Evolutionary conservation across 352 stramenopile genomes (phyloP).

Genomic region (Achlya hypogyna): DNA sequence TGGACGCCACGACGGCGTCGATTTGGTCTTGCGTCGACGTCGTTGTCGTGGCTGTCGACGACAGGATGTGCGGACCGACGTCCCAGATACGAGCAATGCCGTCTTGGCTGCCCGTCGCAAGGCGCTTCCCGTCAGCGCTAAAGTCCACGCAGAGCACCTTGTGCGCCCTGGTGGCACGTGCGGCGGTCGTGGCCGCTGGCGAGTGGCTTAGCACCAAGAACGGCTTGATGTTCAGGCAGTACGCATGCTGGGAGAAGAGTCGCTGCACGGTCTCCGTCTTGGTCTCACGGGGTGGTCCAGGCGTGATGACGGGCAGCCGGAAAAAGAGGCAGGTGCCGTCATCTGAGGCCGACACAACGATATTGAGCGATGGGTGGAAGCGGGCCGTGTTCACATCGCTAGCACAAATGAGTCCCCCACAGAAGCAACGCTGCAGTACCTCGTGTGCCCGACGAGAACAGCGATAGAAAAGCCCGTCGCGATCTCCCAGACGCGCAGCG

Average conservation of each 20-base stretch:
- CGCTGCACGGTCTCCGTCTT: slow-evolving; percentile 74
- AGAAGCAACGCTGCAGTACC: slow-evolving; percentile 40
- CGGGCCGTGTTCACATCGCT: slow-evolving; percentile 76
- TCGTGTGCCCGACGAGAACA: slow-evolving; percentile 79
- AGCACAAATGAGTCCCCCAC: background rate
- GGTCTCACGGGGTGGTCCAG: slow-evolving; percentile 38
- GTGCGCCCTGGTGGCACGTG: slow-evolving; percentile 32
- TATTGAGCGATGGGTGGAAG: slow-evolving; percentile 81
- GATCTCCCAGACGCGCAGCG: slow-evolving; percentile 82
- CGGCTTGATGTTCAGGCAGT: slow-evolving; percentile 70
- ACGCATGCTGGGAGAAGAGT: slow-evolving; percentile 55
- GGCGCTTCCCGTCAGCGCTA: slow-evolving; percentile 78
- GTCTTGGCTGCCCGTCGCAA: slow-evolving; percentile 91
- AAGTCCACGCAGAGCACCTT: slow-evolving; percentile 69
- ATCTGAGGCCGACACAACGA: slow-evolving; percentile 88
- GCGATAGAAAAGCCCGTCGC: slow-evolving; percentile 71
- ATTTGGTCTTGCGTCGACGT: slow-evolving; percentile 19
- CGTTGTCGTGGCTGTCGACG: slow-evolving; percentile 4
- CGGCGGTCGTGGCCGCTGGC: slow-evolving; percentile 20
- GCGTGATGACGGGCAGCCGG: slow-evolving; percentile 61
- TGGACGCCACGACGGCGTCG: slow-evolving; percentile 18
- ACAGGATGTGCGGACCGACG: slow-evolving; percentile 33
- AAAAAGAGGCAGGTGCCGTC: slow-evolving; percentile 88
- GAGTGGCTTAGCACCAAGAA: slow-evolving; percentile 67
- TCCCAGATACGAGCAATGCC: slow-evolving; percentile 88